Evolutionary conservation across 176 grass and related monocot species (phyloP).

Genomic region (Otatea glauca): DNA sequence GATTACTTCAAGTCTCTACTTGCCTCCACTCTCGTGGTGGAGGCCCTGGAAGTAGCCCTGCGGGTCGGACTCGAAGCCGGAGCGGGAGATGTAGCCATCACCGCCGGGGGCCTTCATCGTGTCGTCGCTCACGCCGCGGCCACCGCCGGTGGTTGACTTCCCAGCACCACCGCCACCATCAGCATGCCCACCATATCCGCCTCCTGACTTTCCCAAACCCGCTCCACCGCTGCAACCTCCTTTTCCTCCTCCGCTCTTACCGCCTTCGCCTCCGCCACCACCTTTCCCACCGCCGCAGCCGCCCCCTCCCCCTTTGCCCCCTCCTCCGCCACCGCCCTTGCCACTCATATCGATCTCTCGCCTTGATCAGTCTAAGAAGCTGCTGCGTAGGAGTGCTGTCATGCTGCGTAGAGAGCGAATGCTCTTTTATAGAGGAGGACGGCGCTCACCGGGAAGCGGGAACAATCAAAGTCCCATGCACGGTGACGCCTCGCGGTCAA

Average conservation of each 20-base stretch:
- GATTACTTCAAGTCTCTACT: not conserved
- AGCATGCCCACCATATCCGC: not conserved
- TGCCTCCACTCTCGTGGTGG: not conserved
- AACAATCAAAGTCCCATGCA: not conserved
- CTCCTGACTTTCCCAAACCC: not conserved
- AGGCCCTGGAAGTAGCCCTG: slow-evolving; percentile 44
- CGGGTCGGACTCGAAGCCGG: slow-evolving; percentile 40
- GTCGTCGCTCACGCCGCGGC: not conserved
- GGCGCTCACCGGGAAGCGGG: not conserved
- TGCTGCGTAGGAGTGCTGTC: not conserved
- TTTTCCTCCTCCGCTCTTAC: not conserved
- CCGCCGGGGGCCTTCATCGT: slow-evolving; percentile 39
- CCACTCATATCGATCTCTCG: not conserved
- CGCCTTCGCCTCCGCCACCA: not conserved
- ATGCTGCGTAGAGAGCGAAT: not conserved
- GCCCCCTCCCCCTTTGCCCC: not conserved
- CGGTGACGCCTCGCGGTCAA: not conserved
- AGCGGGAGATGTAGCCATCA: slow-evolving; percentile 23
- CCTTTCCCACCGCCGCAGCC: not conserved
- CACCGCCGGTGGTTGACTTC: not conserved
- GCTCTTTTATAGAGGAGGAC: slow-evolving; percentile 9
- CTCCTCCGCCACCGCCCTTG: not conserved
- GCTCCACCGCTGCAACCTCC: not conserved
- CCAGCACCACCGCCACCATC: not conserved
- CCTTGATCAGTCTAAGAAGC: not conserved